Percentiles rank a stretch among this genome's conserved stretches.
These are phyloP conservation scores for Pseudovirgaria hyperparasitica DNA, from an alignment of 2,329 filamentous ascomycete genomes.

Conservation along the genomic window DNA sequence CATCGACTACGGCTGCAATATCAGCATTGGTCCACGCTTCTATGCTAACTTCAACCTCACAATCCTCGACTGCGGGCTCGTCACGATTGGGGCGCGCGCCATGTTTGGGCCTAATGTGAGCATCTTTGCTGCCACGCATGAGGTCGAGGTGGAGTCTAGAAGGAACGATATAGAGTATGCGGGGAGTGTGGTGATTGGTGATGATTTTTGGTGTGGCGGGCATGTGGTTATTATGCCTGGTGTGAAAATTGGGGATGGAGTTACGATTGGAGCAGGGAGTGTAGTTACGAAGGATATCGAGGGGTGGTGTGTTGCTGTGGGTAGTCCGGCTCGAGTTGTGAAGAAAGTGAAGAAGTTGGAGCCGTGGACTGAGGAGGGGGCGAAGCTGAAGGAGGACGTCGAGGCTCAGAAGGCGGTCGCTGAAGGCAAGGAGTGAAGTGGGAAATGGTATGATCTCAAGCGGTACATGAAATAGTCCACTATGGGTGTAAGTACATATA, in stretches of 20 bases:
- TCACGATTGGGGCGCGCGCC: conserved; percentile 39
- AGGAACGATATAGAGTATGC: conserved; percentile 38
- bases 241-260: conserved; percentile 63
- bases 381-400: neutral
- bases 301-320: conserved; percentile 48
- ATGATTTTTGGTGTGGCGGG: conserved; percentile 34
- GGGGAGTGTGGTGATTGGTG: conserved; percentile 34
- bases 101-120: conserved; percentile 41
- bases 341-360: conserved; percentile 14
- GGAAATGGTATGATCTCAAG: no score
- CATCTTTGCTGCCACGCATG: conserved; percentile 41
- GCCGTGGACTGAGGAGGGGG: neutral
- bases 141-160: conserved; percentile 35
- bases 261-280: conserved; percentile 65
- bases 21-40: conserved; percentile 48
- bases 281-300: conserved; percentile 72
- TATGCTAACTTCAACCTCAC: conserved; percentile 49
- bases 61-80: conserved; percentile 39
- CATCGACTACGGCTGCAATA: conserved; percentile 55
- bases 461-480: no score
- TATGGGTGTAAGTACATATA: no score
- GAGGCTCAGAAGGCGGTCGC: no score
- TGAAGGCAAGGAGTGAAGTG: no score
- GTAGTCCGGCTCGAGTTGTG: conserved; percentile 53
- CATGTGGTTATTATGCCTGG: conserved; percentile 52